phyloP scores from a whole-genome alignment of 2,329 filamentous ascomycete genomes.

The Stagonosporopsis cucurbitacearum region DNA sequence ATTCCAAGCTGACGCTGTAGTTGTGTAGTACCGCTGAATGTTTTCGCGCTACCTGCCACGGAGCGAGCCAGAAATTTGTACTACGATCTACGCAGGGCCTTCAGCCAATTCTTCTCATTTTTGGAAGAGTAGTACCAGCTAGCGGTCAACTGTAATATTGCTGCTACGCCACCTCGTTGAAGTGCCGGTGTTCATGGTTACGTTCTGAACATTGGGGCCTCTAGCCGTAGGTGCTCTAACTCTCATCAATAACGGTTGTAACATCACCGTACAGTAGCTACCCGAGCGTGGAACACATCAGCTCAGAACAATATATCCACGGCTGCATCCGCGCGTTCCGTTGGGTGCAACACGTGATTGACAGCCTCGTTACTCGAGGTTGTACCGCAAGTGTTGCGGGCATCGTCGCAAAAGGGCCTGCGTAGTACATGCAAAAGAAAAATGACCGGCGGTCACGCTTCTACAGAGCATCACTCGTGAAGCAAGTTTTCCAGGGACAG shows the following conservation, averaged over 20 bases:
- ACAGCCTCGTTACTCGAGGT: constrained; percentile 7
- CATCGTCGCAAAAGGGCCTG: neutral
- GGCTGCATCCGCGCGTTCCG: neutral
- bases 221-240: neutral
- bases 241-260: neutral
- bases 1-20: neutral
- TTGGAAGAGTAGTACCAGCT: neutral
- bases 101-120: neutral
- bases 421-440: neutral
- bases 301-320: too few species aligned
- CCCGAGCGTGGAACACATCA: neutral
- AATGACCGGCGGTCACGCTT: neutral
- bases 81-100: neutral
- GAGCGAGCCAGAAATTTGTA: constrained; percentile 1
- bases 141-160: neutral
- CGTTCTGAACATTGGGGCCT: neutral
- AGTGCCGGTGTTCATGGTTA: neutral
- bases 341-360: constrained; percentile 16
- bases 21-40: neutral
- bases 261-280: constrained; percentile 1
- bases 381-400: neutral
- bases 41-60: constrained; percentile 10
- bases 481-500: too few species aligned
- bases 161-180: neutral
- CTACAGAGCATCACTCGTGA: neutral